These are phyloP conservation scores for Xylaria intraflava DNA, from an alignment of 495 filamentous ascomycete species.

Conservation along the genomic window DNA sequence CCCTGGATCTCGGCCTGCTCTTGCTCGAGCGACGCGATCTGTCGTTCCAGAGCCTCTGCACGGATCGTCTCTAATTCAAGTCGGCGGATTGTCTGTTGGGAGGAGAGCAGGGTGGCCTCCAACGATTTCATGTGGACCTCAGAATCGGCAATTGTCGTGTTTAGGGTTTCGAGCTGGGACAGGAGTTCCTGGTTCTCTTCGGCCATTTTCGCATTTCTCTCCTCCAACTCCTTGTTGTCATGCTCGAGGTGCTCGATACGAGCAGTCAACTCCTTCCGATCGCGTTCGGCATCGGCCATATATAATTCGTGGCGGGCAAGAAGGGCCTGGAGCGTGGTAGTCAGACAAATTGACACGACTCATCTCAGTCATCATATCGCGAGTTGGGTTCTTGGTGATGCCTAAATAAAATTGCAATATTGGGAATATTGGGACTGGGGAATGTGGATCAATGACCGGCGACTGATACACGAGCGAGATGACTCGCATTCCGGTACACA, in stretches of 20 bases:
- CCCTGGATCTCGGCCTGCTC: constrained; percentile 70
- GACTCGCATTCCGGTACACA: constrained; percentile 3
- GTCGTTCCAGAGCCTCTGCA: constrained; percentile 68
- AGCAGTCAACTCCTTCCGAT: constrained; percentile 60
- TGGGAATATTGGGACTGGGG: background rate
- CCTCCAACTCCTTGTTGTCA: constrained; percentile 69
- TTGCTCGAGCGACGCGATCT: constrained; percentile 67
- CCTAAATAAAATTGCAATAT: background rate
- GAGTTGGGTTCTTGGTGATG: background rate
- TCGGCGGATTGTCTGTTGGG: constrained; percentile 66
- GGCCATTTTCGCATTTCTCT: constrained; percentile 61
- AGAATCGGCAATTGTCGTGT: constrained; percentile 64
- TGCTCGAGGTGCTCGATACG: constrained; percentile 70
- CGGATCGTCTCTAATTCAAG: constrained; percentile 65
- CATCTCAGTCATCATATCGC: constrained; percentile 29
- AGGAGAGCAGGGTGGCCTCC: constrained; percentile 63
- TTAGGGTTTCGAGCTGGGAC: constrained; percentile 75
- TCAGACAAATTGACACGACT: constrained; percentile 40
- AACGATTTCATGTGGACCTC: constrained; percentile 68
- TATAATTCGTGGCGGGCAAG: constrained; percentile 88
- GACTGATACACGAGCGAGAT: background rate
- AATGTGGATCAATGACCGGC: constrained; percentile 5
- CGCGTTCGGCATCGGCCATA: constrained; percentile 80
- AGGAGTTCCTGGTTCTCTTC: constrained; percentile 74
- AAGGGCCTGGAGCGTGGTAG: constrained; percentile 75